phyloP scores from a whole-genome alignment of 106 monocot genomes.

The Cymbidium sinense region DNA sequence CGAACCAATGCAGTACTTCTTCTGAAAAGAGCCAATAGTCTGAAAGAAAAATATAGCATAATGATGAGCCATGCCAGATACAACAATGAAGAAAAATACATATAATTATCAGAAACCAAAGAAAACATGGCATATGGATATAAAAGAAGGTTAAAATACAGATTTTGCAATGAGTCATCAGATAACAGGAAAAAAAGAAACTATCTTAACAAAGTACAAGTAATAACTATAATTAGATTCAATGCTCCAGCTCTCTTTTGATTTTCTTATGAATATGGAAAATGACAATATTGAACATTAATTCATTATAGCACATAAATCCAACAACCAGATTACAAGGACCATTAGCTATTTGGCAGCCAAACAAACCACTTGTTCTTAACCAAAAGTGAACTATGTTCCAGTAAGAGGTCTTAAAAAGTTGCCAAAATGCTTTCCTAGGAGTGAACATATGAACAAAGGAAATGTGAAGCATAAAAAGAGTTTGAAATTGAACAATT shows the following conservation, averaged over 20 bases:
- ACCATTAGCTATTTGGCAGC: neutral
- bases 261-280: neutral
- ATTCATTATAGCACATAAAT: neutral
- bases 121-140: neutral
- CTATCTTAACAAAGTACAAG: neutral
- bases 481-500: neutral
- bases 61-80: neutral
- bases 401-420: neutral
- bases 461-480: neutral
- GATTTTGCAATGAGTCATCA: neutral
- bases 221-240: neutral
- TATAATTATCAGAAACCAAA: neutral
- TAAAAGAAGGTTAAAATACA: neutral
- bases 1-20: slow-evolving; percentile 62
- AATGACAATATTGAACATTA: neutral
- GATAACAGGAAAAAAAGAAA: neutral
- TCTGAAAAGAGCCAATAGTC: slow-evolving; percentile 75
- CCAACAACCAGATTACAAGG: neutral
- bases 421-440: neutral
- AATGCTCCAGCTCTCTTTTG: neutral
- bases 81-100: neutral
- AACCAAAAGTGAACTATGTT: neutral
- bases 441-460: neutral
- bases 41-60: slow-evolving; percentile 16
- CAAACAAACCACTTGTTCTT: neutral